Evolutionary conservation across 306 rosid species (phyloP).

Genomic region (Prunus mume): DNA sequence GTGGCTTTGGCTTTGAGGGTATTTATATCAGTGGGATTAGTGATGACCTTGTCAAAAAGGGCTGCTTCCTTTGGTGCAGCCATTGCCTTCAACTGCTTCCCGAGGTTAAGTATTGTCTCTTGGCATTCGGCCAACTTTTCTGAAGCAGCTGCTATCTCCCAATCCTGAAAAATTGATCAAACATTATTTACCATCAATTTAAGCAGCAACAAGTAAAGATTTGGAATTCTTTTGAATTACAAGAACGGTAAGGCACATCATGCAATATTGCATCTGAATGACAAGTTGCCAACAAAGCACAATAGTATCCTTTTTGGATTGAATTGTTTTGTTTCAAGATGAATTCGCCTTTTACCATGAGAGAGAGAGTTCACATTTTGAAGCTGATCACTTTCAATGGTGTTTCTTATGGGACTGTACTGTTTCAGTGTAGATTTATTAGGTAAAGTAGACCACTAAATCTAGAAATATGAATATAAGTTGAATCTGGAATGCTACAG

Average conservation of each 20-base stretch:
- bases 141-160: constrained; percentile 88
- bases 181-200: constrained; percentile 1
- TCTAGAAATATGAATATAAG: neutral
- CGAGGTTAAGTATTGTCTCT: constrained; percentile 83
- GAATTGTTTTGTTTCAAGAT: neutral
- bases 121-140: constrained; percentile 97
- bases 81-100: constrained; percentile 87
- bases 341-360: neutral
- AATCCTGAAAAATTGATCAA: constrained; percentile 49
- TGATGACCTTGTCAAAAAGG: constrained; percentile 53
- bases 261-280: neutral
- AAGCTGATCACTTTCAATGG: neutral
- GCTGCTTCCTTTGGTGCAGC: constrained; percentile 67
- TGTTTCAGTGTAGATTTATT: neutral
- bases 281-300: neutral
- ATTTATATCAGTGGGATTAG: constrained; percentile 28
- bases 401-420: neutral
- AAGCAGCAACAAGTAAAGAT: neutral
- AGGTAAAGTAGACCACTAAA: neutral
- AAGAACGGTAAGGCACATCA: neutral
- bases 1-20: constrained; percentile 17
- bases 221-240: neutral
- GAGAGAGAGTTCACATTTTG: neutral
- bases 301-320: neutral
- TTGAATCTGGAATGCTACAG: neutral